Conservation (phyloP, 2,329 filamentous ascomycete genomes). For the Epichloe gansuensis region DNA sequence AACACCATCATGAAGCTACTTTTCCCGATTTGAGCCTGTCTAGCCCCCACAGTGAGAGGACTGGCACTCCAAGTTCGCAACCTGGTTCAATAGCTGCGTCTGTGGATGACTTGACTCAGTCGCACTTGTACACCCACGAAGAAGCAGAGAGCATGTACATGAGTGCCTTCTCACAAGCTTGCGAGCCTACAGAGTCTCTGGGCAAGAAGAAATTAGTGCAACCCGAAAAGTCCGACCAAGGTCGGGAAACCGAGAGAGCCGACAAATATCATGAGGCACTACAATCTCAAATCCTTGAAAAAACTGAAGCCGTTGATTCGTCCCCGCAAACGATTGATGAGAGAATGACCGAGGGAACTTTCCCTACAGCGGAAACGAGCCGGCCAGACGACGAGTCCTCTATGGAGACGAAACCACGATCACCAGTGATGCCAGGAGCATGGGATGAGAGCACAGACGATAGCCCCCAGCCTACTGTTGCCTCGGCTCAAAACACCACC, state of each 20-base stretch:
- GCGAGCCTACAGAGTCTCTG: slow-evolving; percentile 9
- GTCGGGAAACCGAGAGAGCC: neutral
- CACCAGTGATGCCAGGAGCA: slow-evolving; percentile 34
- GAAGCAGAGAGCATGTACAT: slow-evolving; percentile 82
- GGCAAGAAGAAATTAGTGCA: neutral
- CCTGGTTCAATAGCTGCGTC: slow-evolving; percentile 5
- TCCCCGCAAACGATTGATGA: neutral
- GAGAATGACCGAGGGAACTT: too few species aligned
- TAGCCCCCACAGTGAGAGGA: neutral
- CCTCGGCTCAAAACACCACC: neutral
- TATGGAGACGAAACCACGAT: neutral
- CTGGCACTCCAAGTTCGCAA: neutral
- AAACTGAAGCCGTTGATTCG: neutral
- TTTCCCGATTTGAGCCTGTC: neutral
- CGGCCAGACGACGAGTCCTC: neutral
- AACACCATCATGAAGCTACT: neutral
- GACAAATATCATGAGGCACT: neutral
- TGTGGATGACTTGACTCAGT: slow-evolving; percentile 44
- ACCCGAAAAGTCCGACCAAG: neutral
- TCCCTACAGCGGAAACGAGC: neutral
- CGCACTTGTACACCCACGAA: slow-evolving; percentile 62
- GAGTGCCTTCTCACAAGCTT: slow-evolving; percentile 49
- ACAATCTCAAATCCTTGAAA: neutral
- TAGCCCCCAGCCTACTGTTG: neutral
- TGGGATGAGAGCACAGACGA: slow-evolving; percentile 27